Evolutionary conservation across 208 protist genomes (phyloP).

Genomic region (Leishmania guyanensis): DNA sequence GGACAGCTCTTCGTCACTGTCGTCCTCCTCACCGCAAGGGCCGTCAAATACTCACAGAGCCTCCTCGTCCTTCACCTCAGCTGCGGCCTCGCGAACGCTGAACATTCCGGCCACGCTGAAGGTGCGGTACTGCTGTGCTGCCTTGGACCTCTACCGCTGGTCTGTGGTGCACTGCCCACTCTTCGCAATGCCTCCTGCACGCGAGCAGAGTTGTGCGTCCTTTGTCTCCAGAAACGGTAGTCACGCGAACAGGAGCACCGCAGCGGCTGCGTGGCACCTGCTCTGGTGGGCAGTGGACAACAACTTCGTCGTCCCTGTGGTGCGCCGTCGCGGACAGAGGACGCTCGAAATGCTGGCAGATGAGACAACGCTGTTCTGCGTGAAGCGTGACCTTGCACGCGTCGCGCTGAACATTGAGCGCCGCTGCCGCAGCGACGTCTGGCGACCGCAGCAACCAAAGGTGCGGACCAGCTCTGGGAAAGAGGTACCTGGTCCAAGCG

Average conservation of each 20-base stretch:
- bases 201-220: background rate
- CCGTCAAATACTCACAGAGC: background rate
- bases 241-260: background rate
- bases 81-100: background rate
- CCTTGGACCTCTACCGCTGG: constrained; percentile 21
- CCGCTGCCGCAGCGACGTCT: constrained; percentile 18
- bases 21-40: constrained; percentile 4
- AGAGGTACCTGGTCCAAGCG: constrained; percentile 4
- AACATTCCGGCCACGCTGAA: constrained; percentile 30
- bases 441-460: constrained; percentile 10
- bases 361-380: constrained; percentile 41
- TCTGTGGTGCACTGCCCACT: background rate
- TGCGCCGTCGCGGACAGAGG: constrained; percentile 19
- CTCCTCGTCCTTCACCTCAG: background rate
- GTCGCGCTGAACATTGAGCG: constrained; percentile 34
- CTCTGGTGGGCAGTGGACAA: constrained; percentile 43
- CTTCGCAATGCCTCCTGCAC: background rate
- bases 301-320: constrained; percentile 26
- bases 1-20: background rate
- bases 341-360: constrained; percentile 36
- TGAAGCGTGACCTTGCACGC: constrained; percentile 13
- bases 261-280: constrained; percentile 22
- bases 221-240: background rate
- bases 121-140: constrained; percentile 26
- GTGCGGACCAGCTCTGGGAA: background rate